A percentile compares a stretch with the other conserved stretches of the same genome.
Evolutionary conservation across 2,329 filamentous ascomycete genomes (phyloP).

Genomic region (Aspergillus fijiensis): DNA sequence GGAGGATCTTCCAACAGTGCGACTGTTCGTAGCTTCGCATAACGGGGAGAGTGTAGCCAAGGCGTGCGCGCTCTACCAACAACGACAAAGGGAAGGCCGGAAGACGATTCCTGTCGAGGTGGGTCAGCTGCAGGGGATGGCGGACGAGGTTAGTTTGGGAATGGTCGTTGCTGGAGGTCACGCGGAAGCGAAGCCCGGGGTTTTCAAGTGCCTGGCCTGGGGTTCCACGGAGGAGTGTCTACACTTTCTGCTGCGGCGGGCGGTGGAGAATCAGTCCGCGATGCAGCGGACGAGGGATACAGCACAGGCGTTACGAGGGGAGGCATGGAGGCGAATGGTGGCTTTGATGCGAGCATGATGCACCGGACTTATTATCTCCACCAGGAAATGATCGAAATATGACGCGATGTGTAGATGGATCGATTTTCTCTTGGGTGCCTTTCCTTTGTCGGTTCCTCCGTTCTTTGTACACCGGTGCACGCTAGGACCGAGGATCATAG

Average conservation of each 20-base stretch:
- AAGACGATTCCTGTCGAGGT: constrained; percentile 50
- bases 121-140: constrained; percentile 86
- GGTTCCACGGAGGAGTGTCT: constrained; percentile 55
- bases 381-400: neutral
- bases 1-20: constrained; percentile 29
- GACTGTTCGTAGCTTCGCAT: constrained; percentile 55
- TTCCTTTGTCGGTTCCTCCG: neutral
- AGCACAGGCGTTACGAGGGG: constrained; percentile 61
- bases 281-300: constrained; percentile 63
- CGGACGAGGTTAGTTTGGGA: constrained; percentile 72
- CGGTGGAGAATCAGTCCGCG: constrained; percentile 71
- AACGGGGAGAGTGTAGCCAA: constrained; percentile 51
- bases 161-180: constrained; percentile 34
- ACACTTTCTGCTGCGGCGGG: constrained; percentile 58
- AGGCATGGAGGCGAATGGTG: constrained; percentile 49
- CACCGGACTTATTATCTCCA: no score
- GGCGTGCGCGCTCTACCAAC: constrained; percentile 38
- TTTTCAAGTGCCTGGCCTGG: constrained; percentile 57
- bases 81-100: constrained; percentile 43
- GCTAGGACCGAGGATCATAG: constrained; percentile 2
- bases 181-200: constrained; percentile 36
- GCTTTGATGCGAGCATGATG: neutral
- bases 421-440: neutral
- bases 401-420: neutral
- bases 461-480: neutral